Evolutionary conservation across 2,329 filamentous ascomycete genomes (phyloP).

Genomic region (Clonostachys sp.): DNA sequence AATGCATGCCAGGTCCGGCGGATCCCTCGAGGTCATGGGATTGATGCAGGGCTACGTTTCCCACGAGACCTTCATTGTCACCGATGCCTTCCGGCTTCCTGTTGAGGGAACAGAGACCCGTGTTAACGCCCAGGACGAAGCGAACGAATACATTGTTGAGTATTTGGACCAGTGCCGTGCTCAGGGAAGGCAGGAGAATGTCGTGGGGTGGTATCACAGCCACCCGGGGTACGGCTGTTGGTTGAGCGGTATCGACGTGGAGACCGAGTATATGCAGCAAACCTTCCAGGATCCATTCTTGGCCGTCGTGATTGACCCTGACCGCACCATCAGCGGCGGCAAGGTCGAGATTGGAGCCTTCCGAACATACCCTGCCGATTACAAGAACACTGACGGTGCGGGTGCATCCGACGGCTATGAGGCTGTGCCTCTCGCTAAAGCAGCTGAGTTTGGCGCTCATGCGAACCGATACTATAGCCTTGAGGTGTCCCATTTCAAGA

Average conservation of each 20-base stretch:
- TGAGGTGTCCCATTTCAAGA: constrained; percentile 92
- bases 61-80: constrained; percentile 82
- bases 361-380: constrained; percentile 76
- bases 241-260: constrained; percentile 93
- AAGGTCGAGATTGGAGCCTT: constrained; percentile 98
- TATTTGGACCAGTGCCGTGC: constrained; percentile 76
- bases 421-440: constrained; percentile 86
- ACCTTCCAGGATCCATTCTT: constrained; percentile 84
- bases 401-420: constrained; percentile 53
- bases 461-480: constrained; percentile 86
- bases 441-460: constrained; percentile 93
- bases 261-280: constrained; percentile 83
- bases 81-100: constrained; percentile 87
- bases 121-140: constrained; percentile 92
- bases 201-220: constrained; percentile 96
- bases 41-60: constrained; percentile 95
- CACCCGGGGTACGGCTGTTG: constrained; percentile 98
- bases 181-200: constrained; percentile 78
- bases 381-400: constrained; percentile 35
- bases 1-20: constrained; percentile 96
- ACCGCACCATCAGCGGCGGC: constrained; percentile 88
- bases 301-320: constrained; percentile 93
- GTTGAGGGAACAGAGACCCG: constrained; percentile 98
- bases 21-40: constrained; percentile 92
- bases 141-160: constrained; percentile 93